Evolutionary conservation across 768 basidiomycete species (phyloP).

Genomic region (Mycena belliarum): DNA sequence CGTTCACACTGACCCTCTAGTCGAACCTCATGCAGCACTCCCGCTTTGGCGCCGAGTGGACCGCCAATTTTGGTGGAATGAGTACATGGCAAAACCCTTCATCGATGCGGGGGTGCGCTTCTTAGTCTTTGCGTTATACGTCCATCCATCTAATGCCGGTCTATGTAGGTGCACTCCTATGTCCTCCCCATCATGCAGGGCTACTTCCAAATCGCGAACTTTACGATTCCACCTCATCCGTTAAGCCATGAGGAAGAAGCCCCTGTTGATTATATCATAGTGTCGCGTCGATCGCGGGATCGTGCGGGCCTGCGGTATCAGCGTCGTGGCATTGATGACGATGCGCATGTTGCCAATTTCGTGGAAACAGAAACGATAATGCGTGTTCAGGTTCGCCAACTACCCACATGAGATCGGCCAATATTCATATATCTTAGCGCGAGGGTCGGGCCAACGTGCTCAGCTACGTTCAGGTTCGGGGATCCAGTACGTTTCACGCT

Average conservation of each 20-base stretch:
- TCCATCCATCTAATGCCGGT: background rate
- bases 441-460: conserved; percentile 78
- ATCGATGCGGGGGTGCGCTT: conserved; percentile 78
- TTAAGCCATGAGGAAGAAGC: conserved; percentile 45
- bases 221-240: conserved; percentile 58
- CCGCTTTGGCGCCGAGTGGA: conserved; percentile 93
- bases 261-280: conserved; percentile 73
- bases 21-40: conserved; percentile 74
- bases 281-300: conserved; percentile 85
- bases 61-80: conserved; percentile 95
- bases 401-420: background rate
- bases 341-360: conserved; percentile 93
- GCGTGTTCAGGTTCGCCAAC: conserved; percentile 64
- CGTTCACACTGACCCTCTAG: conserved; percentile 50
- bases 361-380: conserved; percentile 93
- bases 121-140: background rate
- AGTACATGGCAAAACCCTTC: conserved; percentile 81
- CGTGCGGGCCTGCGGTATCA: conserved; percentile 94
- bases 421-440: conserved; percentile 44
- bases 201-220: conserved; percentile 76
- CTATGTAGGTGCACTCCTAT: conserved; percentile 71
- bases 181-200: conserved; percentile 94
- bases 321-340: conserved; percentile 90
- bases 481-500: conserved; percentile 66
- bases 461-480: conserved; percentile 87